These are phyloP conservation scores for Centaurea solstitialis DNA, from an alignment of 129 eudicot species.

Conservation along the genomic window DNA sequence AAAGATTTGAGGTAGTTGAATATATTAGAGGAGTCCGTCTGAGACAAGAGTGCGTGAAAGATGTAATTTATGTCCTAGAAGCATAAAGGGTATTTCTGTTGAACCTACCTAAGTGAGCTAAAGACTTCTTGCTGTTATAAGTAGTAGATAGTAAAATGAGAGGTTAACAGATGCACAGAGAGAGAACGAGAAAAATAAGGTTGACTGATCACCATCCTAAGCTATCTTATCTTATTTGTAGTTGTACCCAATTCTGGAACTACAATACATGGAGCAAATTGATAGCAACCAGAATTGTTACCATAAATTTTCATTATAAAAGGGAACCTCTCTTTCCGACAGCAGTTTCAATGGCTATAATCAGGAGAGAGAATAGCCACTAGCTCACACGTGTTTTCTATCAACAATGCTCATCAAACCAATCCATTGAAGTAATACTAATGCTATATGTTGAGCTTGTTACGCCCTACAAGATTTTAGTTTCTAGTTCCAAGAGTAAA, in stretches of 20 bases:
- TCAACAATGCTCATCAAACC: background rate
- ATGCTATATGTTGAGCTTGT: background rate
- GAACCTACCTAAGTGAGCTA: background rate
- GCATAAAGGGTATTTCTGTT: background rate
- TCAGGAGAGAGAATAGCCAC: background rate
- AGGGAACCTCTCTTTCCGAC: constrained; percentile 9
- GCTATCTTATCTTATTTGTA: constrained; percentile 3
- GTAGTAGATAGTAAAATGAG: background rate
- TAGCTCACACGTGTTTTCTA: constrained; percentile 2
- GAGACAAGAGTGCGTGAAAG: background rate
- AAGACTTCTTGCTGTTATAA: background rate
- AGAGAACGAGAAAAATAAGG: background rate
- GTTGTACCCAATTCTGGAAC: constrained; percentile 9
- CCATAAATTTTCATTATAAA: background rate
- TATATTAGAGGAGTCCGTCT: background rate
- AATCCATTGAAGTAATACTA: background rate
- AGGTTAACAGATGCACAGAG: background rate
- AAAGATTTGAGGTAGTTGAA: background rate
- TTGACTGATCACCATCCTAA: background rate
- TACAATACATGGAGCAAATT: background rate
- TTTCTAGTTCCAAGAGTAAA: constrained; percentile 12
- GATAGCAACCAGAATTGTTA: background rate
- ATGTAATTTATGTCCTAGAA: constrained; percentile 10
- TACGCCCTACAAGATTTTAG: background rate
- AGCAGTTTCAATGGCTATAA: background rate